Base-by-base conservation (phyloP, 1,139 yeast species). In the Lodderomyces pseudojiufengensis region DNA sequence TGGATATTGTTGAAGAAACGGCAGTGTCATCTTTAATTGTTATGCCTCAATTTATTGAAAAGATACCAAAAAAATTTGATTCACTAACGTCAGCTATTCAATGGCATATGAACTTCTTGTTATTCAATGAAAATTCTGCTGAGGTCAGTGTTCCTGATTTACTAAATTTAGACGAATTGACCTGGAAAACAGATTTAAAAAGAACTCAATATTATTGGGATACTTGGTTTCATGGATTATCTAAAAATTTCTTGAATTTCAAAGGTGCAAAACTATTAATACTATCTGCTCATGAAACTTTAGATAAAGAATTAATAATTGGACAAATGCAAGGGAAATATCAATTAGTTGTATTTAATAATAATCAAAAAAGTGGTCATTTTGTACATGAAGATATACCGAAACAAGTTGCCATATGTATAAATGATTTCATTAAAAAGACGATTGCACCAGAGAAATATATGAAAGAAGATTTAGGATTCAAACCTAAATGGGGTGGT, bases 271-370 rank as follows among this genome's bases (percentile, higher is more conserved):
- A 87, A 50, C 51, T 92, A 37, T 67, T 92, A 31, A 70, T 92
- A 1, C 61, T 92, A n/a, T 95, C 97, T 0, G 95, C 95, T 3
- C 85, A 90, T 40, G 97, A 92, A 51, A 78, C 86, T 8, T 65
- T 94, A 21, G 98, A 94, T 58, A 87, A 83, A 44, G 75, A 76
- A 31, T 64, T 92, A 29, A 87, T 88, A 55, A 81, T 92, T 39
- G 98, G 97, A 0, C 98, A 94, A 59, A 92, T 92, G 98, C 97
- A 90, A 60, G 94, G 95, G 0, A 87, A 85, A 53, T 92, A 84
- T 56, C 98, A 92, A 57, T 69, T 92, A 32, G 80, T 86, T 11
- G 95, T 88, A 3, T 83, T 88, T 57, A 80, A 77, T 43, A 63
- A 63, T 39, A 51, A 81, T 41, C 58, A 62, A 2, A 50, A 78